Evolutionary conservation across 2,329 filamentous ascomycete genomes (phyloP).

Genomic region (Xylariaceae sp.): DNA sequence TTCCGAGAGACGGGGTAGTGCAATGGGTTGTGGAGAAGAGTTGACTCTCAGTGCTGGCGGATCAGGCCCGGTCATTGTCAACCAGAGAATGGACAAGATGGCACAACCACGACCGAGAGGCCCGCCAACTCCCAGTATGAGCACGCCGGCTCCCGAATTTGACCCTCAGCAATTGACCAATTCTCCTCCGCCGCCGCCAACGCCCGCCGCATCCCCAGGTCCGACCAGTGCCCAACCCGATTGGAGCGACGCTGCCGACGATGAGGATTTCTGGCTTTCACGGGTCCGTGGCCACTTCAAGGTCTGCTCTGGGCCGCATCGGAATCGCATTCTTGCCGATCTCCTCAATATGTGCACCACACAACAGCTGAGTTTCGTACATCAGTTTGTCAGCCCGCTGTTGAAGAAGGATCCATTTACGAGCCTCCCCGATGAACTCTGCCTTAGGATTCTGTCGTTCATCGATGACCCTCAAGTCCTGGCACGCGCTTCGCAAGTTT

Average conservation of each 20-base stretch:
- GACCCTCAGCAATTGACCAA: conserved; percentile 55
- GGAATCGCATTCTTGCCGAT: conserved; percentile 79
- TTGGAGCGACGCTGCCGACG: conserved; percentile 73
- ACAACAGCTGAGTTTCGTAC: conserved; percentile 91
- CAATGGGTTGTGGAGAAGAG: conserved; percentile 49
- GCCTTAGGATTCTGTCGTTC: conserved; percentile 86
- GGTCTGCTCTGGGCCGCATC: conserved; percentile 69
- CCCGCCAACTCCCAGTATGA: conserved; percentile 64
- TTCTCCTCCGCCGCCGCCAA: conserved; percentile 61
- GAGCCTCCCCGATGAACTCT: conserved; percentile 87
- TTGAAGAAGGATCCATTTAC: conserved; percentile 96
- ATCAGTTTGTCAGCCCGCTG: conserved; percentile 89
- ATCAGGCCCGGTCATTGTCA: conserved; percentile 34
- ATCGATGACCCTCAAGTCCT: conserved; percentile 95
- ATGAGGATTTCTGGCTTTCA: conserved; percentile 78
- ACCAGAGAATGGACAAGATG: conserved; percentile 52
- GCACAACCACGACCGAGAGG: conserved; percentile 50
- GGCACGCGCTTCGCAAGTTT: conserved; percentile 93
- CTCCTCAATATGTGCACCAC: conserved; percentile 92
- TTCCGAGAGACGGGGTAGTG: conserved; percentile 57
- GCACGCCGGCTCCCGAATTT: conserved; percentile 59
- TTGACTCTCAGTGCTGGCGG: conserved; percentile 50
- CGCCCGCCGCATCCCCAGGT: conserved; percentile 61
- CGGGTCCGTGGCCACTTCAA: conserved; percentile 78
- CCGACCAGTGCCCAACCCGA: conserved; percentile 60